These are phyloP conservation scores for Neurospora cerealis DNA, from an alignment of 495 filamentous ascomycete species.

Conservation along the genomic window DNA sequence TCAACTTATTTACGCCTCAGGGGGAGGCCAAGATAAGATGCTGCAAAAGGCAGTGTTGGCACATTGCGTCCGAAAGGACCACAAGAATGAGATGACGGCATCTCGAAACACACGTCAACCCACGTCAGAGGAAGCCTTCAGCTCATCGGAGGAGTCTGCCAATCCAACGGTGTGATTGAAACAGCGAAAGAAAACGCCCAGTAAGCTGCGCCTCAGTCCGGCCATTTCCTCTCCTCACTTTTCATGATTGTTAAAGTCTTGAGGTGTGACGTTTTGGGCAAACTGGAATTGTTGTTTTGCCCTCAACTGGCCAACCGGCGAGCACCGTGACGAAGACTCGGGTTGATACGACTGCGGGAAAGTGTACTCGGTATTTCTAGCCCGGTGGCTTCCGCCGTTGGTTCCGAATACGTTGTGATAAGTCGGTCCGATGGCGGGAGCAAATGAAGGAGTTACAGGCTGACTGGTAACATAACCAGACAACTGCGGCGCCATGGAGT, in stretches of 20 bases:
- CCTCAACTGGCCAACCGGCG: conserved; percentile 25
- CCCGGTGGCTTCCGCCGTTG: conserved; percentile 4
- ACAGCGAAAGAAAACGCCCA: background rate
- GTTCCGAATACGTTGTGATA: conserved; percentile 22
- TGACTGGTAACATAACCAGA: conserved; percentile 34
- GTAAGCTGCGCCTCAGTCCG: background rate
- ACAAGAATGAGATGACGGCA: background rate
- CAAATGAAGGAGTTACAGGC: conserved; percentile 34
- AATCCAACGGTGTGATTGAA: background rate
- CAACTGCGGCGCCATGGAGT: conserved; percentile 26
- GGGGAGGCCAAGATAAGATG: background rate
- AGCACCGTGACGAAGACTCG: conserved; percentile 31
- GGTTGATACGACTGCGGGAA: conserved; percentile 31
- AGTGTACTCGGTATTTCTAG: conserved; percentile 30
- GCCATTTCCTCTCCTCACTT: conserved; percentile 10
- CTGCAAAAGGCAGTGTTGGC: conserved; percentile 1
- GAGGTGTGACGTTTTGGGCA: conserved; percentile 39
- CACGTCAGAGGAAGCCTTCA: background rate
- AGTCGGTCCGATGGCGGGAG: conserved; percentile 25
- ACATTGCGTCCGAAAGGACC: conserved; percentile 1
- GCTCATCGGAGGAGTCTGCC: background rate
- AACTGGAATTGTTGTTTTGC: conserved; percentile 38
- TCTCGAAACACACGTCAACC: background rate
- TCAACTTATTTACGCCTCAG: background rate
- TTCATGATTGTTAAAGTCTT: conserved; percentile 26